Evolutionary conservation across 2,329 filamentous ascomycete genomes (phyloP), one percentile per base, ranked within the genome.

Genomic region (Fusarium fracticaudum): DNA sequence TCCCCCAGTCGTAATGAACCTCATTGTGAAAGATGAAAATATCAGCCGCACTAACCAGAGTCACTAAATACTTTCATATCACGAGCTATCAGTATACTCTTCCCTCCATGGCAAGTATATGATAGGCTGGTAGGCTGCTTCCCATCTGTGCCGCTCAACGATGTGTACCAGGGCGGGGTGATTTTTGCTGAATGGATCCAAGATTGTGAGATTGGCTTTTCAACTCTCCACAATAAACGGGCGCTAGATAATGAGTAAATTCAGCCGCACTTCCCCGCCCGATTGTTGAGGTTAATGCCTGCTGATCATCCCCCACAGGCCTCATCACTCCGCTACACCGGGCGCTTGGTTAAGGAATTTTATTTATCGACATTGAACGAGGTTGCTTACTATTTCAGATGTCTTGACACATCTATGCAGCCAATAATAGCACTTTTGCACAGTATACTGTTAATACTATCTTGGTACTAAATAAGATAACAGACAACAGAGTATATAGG

Each of bases 61-160:
- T 7, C 26, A 26, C 26, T 26, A 26, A 26, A 26, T 26, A 26
- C 26, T 26, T 26, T 26, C 26, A 26, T 26, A 26, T 26, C 26
- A 26, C 26, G 26, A 26, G 26, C 26, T 26, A 26, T 26, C 26
- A 26, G 26, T 26, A 26, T 26, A 26, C 6, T 31, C 31, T 33
- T 33, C 31, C 5, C 31, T 33, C 31, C 31, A 2, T 33, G 31
- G 13, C 31, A 33, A 33, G 13, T 33, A 33, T 14, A 33, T 33
- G 31, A 33, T 33, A 33, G 31, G 31, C 8, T n/a, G 40, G 14
- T 6, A 11, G 40, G 9, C 6, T n/a, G 2, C 40, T 10, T 7
- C 22, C 40, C 6, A n/a, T n/a, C 3, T 7, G 2, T 0, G 8
- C 40, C 22, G 5, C 40, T 43, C 40, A n/a, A n/a, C 2, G 14